Evolutionary conservation across 805 yeast species (phyloP), one percentile per base, ranked within the genome.

Genomic region (Saturnispora quitensis): DNA sequence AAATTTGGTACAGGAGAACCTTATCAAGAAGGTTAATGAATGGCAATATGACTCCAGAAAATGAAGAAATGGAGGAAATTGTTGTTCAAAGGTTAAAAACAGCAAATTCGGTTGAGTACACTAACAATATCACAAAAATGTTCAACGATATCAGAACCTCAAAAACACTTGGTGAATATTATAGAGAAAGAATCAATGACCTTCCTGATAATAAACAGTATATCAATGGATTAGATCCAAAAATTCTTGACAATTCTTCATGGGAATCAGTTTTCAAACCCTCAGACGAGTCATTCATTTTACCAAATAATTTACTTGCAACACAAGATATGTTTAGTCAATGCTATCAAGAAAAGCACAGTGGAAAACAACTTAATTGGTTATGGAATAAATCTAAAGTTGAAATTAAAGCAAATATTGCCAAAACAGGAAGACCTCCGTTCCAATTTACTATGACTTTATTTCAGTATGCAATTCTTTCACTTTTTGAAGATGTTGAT

Each of bases 101-200:
- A 53, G 95, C 86, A 54, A 91, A 93, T 68, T 89, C 95, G 18
- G 75, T 84, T 64, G 98, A 93, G 63, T 93, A 91, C 67, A 90
- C 98, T 1, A 84, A 88, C 50, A 91, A 90, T 67, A 86, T 93
- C 67, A 86, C 96, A 22, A 87, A 89, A 60, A 93, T 93, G 99
- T 90, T 93, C 67, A 86, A 85, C 65, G 99, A 93, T 69, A 88
- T 93, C 74, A 79, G 85, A 60, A 78, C 91, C 3, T 87, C 96
- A 0, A 80, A 80, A 55, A 91, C 88, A 51, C 73, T 93, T 63
- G 86, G 82, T 60, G 56, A 63, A n/a, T 43, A 55, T 36, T 66
- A 64, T 53, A 61, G 63, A 50, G 68, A 65, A 20, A 45, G 58
- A 3, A 52, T 63, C 18, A 54, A 49, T 20, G 58, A 59, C 12